Evolutionary conservation across 2,329 filamentous ascomycete genomes (phyloP).

Genomic region (Gaeumannomyces sp.): DNA sequence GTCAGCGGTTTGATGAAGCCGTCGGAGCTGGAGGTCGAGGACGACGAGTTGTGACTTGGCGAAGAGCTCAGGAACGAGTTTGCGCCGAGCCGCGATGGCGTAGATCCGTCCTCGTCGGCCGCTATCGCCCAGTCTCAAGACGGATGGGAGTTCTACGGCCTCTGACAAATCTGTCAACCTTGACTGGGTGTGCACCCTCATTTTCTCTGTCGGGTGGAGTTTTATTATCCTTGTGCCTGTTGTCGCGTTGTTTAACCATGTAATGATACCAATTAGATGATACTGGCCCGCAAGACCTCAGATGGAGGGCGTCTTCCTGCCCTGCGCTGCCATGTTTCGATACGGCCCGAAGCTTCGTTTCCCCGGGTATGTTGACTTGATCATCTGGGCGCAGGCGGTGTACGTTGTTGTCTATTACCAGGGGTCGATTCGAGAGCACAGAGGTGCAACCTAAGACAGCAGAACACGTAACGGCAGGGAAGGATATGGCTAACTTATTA

Average conservation of each 20-base stretch:
- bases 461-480: neutral
- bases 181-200: slow-evolving; percentile 1
- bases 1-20: slow-evolving; percentile 94
- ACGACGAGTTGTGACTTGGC: slow-evolving; percentile 82
- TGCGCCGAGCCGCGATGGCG: slow-evolving; percentile 31
- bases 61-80: slow-evolving; percentile 60
- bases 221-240: slow-evolving; percentile 6
- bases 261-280: slow-evolving; percentile 10
- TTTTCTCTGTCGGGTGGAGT: neutral
- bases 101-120: slow-evolving; percentile 4
- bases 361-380: neutral
- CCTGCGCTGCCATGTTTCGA: neutral
- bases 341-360: neutral
- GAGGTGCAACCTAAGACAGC: neutral
- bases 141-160: slow-evolving; percentile 61
- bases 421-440: neutral
- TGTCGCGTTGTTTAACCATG: slow-evolving; percentile 1
- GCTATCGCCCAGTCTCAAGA: slow-evolving; percentile 27
- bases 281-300: slow-evolving; percentile 5
- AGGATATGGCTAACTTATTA: neutral
- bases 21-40: slow-evolving; percentile 84
- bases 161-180: slow-evolving; percentile 30
- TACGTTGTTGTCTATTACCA: neutral
- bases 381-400: neutral
- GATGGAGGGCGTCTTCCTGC: slow-evolving; percentile 1